Evolutionary conservation across 2,329 filamentous ascomycete genomes (phyloP), one percentile per base, ranked within the genome.

Genomic region (Drechslerella dactyloides): DNA sequence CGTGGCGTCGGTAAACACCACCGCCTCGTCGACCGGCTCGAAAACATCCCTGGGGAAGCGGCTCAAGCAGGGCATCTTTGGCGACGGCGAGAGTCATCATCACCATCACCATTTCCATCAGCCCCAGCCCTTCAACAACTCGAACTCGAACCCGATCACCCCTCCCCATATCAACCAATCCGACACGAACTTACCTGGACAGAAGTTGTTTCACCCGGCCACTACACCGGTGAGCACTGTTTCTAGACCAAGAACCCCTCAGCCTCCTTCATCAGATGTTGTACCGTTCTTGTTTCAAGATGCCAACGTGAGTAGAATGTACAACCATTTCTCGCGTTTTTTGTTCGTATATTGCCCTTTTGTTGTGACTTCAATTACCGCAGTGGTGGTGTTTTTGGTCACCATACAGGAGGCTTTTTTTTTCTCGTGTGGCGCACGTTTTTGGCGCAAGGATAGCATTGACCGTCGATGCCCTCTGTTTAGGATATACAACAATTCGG

Each of bases 241-340:
- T 51, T 64, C 66, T 37, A 85, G 91, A 75, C 91, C 93, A 53
- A 85, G 89, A 76, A 96, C 91, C n/a, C 92, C 93, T 11, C 84
- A 62, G 21, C 59, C 92, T 57, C 90, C 90, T 46, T 91, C 90
- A 11, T 94, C 91, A 77, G 93, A 97, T 80, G 92, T 99, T 66
- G 94, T 96, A 42, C 94, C 94, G n/a, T 99, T 96, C 84, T 85
- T 96, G 73, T 97, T 94, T 78, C 94, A 97, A 80, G 91, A 94
- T 78, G 85, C 85, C 75, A 86, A 90, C 82, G 89, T 90, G 80
- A 82, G 87, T 84, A 74, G 74, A 75, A 46, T 74, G 51, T 75
- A n/a, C 75, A 61, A 76, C 75, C 73, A 76, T 70, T 68, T 62
- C 56, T 74, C 64, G 74, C 73, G 75, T 73, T 58, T 69, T 77